These are phyloP conservation scores for Epithele typhae DNA, from an alignment of 768 basidiomycete genomes.

Conservation along the genomic window DNA sequence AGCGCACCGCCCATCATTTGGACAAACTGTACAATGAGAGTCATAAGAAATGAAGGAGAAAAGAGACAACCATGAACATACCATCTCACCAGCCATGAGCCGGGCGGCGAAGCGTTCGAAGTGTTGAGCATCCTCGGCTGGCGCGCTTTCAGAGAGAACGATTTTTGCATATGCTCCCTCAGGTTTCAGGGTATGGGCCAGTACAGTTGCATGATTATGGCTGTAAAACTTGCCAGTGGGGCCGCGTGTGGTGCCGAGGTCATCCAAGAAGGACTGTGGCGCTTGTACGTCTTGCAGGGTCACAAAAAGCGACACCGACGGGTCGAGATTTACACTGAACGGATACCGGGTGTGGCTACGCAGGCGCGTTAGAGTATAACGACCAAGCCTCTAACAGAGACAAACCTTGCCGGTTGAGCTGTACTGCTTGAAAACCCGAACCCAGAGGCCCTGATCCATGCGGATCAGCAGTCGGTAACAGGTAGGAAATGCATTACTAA, in stretches of 20 bases:
- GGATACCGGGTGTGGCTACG: too few relatives aligned
- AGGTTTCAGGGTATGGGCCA: conserved; percentile 51
- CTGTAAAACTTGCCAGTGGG: conserved; percentile 62
- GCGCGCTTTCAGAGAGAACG: conserved; percentile 34
- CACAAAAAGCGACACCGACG: conserved; percentile 47
- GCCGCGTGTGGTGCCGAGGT: conserved; percentile 28
- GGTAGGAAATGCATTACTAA: too few relatives aligned
- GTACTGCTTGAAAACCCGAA: too few relatives aligned
- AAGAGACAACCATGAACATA: conserved; percentile 20
- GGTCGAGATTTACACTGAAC: conserved; percentile 48
- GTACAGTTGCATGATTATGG: conserved; percentile 38
- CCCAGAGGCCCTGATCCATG: too few relatives aligned
- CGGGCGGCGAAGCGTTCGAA: conserved; percentile 48
- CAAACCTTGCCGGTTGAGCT: too few relatives aligned
- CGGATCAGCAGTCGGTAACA: too few relatives aligned
- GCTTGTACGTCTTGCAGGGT: conserved; percentile 38
- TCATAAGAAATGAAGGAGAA: conserved; percentile 10
- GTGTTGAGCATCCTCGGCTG: conserved; percentile 38
- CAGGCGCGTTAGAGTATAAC: too few relatives aligned
- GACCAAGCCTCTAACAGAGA: too few relatives aligned
- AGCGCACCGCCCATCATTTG: conserved; percentile 46
- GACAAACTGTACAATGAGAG: conserved; percentile 43
- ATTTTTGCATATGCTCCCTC: conserved; percentile 48
- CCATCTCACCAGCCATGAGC: conserved; percentile 50
- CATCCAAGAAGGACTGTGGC: conserved; percentile 31